Conservation (phyloP, 495 filamentous ascomycete species). For the Neurospora sp. region DNA sequence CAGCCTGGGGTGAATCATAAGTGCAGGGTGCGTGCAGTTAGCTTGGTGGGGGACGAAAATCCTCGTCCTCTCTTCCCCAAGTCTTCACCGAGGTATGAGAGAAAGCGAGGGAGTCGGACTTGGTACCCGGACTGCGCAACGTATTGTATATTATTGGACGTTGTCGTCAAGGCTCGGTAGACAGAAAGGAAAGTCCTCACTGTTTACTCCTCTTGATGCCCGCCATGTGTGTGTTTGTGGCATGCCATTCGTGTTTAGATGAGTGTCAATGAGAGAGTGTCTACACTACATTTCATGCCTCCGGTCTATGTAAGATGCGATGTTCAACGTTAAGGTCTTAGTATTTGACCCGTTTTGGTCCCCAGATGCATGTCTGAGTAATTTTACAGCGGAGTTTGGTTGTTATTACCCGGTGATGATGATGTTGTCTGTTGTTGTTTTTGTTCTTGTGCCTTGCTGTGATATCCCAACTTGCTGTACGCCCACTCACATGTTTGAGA, state of each 20-base stretch:
- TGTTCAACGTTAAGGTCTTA: neutral
- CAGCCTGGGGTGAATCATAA: neutral
- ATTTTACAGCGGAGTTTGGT: neutral
- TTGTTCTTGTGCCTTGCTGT: neutral
- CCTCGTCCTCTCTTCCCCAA: neutral
- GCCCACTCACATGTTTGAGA: neutral
- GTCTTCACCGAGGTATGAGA: neutral
- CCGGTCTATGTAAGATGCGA: neutral
- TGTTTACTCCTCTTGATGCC: neutral
- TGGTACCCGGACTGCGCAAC: neutral
- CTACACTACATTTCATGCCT: neutral
- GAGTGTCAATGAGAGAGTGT: neutral
- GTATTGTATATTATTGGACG: neutral
- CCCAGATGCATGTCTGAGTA: neutral
- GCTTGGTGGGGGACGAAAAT: neutral
- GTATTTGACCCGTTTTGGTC: neutral
- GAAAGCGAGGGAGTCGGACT: neutral
- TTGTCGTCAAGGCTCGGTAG: neutral
- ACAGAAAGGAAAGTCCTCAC: neutral
- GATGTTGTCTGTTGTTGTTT: neutral
- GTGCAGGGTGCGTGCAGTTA: neutral
- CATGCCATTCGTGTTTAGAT: neutral
- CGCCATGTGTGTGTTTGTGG: neutral
- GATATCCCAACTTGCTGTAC: neutral
- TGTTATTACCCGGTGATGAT: neutral